Conservation (phyloP, 2,329 filamentous ascomycete genomes). For the Aspergillus fischeri region DNA sequence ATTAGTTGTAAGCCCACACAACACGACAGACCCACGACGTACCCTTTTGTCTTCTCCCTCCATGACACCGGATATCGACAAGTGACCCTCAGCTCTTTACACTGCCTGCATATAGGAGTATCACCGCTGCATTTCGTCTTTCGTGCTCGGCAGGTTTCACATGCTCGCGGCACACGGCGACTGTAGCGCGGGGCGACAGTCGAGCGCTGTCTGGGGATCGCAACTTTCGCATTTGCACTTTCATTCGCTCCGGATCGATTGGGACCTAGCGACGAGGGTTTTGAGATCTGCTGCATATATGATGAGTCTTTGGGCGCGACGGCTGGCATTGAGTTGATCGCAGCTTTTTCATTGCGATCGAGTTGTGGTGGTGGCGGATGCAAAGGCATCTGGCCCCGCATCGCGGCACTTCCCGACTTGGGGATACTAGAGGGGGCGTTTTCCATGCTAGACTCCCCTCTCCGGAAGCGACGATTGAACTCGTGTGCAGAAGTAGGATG, state of each 20-base stretch:
- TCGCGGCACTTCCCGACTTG: slow-evolving; percentile 3
- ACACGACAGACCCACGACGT: slow-evolving; percentile 3
- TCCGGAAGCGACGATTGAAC: neutral
- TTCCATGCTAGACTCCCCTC: slow-evolving; percentile 2
- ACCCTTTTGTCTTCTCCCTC: slow-evolving; percentile 38
- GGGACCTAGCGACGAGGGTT: neutral
- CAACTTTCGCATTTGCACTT: slow-evolving; percentile 23
- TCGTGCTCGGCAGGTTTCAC: slow-evolving; percentile 39
- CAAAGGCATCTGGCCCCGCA: slow-evolving; percentile 7
- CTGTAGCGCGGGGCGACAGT: slow-evolving; percentile 14
- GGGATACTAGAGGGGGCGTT: slow-evolving; percentile 10
- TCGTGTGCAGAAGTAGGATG: neutral
- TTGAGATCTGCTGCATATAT: neutral
- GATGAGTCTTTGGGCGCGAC: neutral
- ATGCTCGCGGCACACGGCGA: slow-evolving; percentile 35
- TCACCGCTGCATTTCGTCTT: slow-evolving; percentile 46
- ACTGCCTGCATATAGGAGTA: slow-evolving; percentile 38
- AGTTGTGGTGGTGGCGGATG: neutral
- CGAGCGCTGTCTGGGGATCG: slow-evolving; percentile 27
- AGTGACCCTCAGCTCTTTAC: slow-evolving; percentile 32
- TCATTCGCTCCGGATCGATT: slow-evolving; percentile 11
- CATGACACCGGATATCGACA: slow-evolving; percentile 40
- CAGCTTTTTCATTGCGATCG: neutral
- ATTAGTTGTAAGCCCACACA: slow-evolving; percentile 3
- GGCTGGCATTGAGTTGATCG: neutral